These are phyloP conservation scores for Paxillus rubicundulus DNA, from an alignment of 768 basidiomycete genomes.

Conservation along the genomic window DNA sequence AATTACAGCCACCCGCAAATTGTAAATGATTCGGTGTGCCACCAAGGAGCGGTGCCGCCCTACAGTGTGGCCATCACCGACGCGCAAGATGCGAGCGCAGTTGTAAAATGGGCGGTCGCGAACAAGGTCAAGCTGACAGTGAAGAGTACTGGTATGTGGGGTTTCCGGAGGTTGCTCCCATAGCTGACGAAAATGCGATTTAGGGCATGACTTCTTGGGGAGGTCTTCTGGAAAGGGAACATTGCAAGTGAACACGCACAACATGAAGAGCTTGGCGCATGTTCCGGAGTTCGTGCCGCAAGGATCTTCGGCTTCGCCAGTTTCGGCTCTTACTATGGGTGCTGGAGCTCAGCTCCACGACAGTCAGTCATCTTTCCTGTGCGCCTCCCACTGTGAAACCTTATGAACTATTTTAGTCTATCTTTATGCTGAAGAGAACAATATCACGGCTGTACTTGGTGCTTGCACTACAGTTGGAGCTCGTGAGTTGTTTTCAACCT, in stretches of 20 bases:
- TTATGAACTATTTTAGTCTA: constrained; percentile 8
- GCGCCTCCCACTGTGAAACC: neutral
- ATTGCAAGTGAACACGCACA: constrained; percentile 17
- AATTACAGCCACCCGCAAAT: constrained; percentile 19
- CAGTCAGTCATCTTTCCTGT: constrained; percentile 2
- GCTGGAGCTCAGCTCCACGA: constrained; percentile 12
- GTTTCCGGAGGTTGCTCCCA: neutral
- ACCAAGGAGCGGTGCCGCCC: constrained; percentile 16
- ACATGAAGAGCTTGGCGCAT: constrained; percentile 8
- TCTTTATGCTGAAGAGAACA: constrained; percentile 2
- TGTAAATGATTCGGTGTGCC: constrained; percentile 5
- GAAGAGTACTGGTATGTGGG: constrained; percentile 18
- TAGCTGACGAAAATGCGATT: neutral
- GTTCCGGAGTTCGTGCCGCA: constrained; percentile 13
- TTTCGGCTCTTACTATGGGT: constrained; percentile 12
- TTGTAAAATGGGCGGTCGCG: constrained; percentile 16
- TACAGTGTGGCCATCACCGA: constrained; percentile 14
- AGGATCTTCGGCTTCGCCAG: constrained; percentile 12
- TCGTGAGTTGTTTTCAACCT: neutral
- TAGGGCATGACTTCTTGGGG: constrained; percentile 16
- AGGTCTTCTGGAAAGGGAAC: constrained; percentile 17
- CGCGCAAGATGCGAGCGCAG: constrained; percentile 15
- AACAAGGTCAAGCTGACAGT: constrained; percentile 16
- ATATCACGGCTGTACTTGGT: constrained; percentile 16
- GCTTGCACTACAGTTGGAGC: constrained; percentile 18